These are phyloP conservation scores for Talaromyces trachyspermus DNA, from an alignment of 495 filamentous ascomycete species.

Conservation along the genomic window DNA sequence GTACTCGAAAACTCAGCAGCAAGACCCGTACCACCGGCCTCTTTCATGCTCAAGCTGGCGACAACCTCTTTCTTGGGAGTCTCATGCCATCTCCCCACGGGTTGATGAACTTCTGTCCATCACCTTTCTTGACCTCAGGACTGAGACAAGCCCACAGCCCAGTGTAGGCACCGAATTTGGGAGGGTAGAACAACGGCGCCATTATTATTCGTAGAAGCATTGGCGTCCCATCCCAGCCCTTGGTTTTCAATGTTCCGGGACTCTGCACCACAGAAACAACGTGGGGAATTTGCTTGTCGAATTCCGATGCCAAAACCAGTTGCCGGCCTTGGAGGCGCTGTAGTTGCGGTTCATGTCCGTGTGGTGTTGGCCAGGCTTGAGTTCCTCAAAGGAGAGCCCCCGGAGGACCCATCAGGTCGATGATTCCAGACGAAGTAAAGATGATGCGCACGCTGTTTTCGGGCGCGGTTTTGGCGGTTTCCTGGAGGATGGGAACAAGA, in stretches of 20 bases:
- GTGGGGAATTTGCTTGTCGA: conserved; percentile 14
- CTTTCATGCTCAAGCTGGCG: neutral
- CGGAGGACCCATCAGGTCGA: neutral
- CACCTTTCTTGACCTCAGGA: neutral
- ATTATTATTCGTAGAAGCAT: neutral
- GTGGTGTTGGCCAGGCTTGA: neutral
- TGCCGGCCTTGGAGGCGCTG: conserved; percentile 33
- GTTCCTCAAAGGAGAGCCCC: neutral
- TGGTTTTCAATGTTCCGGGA: neutral
- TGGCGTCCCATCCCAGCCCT: neutral
- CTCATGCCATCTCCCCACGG: conserved; percentile 1
- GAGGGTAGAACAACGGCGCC: neutral
- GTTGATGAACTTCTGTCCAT: neutral
- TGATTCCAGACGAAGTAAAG: neutral
- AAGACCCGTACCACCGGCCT: neutral
- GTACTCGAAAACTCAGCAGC: neutral
- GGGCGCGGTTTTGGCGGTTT: conserved; percentile 22
- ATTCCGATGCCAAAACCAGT: conserved; percentile 31
- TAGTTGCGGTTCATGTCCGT: conserved; percentile 21
- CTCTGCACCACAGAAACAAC: neutral
- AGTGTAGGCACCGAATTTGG: conserved; percentile 9
- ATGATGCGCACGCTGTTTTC: neutral
- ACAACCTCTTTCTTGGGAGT: neutral
- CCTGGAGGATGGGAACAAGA: conserved; percentile 36
- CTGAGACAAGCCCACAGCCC: conserved; percentile 8